Base-by-base conservation (phyloP, 1,284 basidiomycete species). In the Hortiboletus rubellus region DNA sequence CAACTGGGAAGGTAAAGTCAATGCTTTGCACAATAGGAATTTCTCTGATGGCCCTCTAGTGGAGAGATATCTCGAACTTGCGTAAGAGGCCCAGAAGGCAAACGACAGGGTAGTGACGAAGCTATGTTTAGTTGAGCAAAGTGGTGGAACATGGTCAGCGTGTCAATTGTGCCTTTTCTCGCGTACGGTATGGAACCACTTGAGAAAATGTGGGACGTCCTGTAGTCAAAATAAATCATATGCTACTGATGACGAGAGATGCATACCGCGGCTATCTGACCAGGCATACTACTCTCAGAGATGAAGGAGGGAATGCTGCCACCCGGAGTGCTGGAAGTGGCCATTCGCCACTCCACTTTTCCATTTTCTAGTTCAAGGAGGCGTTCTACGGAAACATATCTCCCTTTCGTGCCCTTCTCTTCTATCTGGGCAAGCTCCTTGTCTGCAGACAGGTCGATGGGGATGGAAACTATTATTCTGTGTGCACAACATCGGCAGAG, bases 1-100 rank as follows among this genome's bases (percentile, higher is more conserved):
- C 5, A 89, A 85, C 71, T 97, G 94, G 94, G 94, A 97, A 84
- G 85, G 94, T 93, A 66, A 69, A 84, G 66, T 18, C 34, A 31
- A 55, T 38, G 31, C 24, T 24, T 34, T 14, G 22, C 37, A 37
- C 50, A 30, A 55, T 36, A 46, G 2, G n/a, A 0, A 44, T 50
- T 30, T 52, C 7, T 47, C 61, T 70, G 31, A 72, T 34, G 34
- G 48, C 24, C 9, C 37, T 53, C 12, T 54, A 94, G 92, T 94
- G 65, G 90, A 92, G 67, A 82, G 92, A 61, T 95, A 94, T 71
- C 77, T 94, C 31, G 92, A 95, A 65, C 79, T 93, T 50, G 89
- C 84, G 40, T 93, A 75, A 74, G 50, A 24, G 46, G 15, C 12
- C 11, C 30, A 48, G n/a, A 22, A 18, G 15, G 44, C 17, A 40